These are phyloP conservation scores for Aquilaria agallochum DNA, from an alignment of 441 rosid genomes.

Conservation along the genomic window DNA sequence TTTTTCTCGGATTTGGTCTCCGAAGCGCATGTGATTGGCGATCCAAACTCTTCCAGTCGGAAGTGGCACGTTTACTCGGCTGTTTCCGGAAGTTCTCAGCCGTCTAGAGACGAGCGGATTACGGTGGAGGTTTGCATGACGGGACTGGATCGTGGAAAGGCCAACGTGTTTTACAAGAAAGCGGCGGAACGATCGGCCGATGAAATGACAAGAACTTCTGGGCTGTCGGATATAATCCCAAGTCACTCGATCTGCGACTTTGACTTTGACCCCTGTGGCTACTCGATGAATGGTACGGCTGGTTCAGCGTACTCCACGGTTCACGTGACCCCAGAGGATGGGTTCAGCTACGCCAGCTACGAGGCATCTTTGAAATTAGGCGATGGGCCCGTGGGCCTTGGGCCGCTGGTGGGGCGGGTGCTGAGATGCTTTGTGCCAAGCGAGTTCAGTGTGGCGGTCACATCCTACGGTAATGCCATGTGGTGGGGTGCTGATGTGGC, in stretches of 20 bases:
- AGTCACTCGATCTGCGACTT: conserved; percentile 32
- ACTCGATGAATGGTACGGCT: conserved; percentile 40
- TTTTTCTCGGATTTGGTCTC: conserved; percentile 12
- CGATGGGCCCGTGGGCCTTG: conserved; percentile 11
- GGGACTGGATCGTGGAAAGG: conserved; percentile 23
- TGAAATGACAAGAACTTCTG: conserved; percentile 32
- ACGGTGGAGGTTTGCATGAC: conserved; percentile 40
- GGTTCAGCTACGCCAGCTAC: conserved; percentile 43
- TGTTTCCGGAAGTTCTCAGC: background rate
- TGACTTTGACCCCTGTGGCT: conserved; percentile 40
- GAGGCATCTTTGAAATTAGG: conserved; percentile 20
- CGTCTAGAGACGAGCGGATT: conserved; percentile 6
- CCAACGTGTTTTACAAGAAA: conserved; percentile 25
- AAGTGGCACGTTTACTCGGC: conserved; percentile 36
- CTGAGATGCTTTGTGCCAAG: conserved; percentile 30
- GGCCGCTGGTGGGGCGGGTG: conserved; percentile 26
- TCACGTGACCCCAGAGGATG: conserved; percentile 40
- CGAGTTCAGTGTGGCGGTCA: conserved; percentile 34
- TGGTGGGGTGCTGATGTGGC: conserved; percentile 33
- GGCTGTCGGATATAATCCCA: conserved; percentile 28
- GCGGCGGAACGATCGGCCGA: conserved; percentile 4
- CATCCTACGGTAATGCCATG: conserved; percentile 19
- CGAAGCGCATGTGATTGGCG: conserved; percentile 23
- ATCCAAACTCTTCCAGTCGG: conserved; percentile 9
- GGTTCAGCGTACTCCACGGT: conserved; percentile 25